Conservation (phyloP, 2,329 filamentous ascomycete species). For the Hypoxylon sp. region DNA sequence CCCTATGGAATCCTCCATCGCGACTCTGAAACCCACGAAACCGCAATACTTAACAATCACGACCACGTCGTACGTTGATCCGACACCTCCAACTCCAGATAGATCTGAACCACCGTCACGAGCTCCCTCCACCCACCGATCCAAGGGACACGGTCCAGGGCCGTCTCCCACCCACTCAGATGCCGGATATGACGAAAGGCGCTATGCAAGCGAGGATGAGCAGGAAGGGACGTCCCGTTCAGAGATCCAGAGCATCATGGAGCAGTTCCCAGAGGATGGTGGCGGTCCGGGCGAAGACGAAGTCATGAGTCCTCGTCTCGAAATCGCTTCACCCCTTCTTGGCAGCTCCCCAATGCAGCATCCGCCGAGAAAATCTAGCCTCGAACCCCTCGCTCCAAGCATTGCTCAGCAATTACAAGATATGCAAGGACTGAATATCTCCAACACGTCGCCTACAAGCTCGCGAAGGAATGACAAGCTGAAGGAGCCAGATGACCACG, state of each 20-base stretch:
- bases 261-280: constrained; percentile 83
- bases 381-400: constrained; percentile 72
- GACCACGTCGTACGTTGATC: constrained; percentile 60
- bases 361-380: constrained; percentile 84
- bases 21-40: constrained; percentile 58
- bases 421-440: constrained; percentile 53
- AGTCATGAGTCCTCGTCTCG: constrained; percentile 89
- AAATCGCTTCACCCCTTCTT: constrained; percentile 81
- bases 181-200: constrained; percentile 64
- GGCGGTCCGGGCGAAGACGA: constrained; percentile 78
- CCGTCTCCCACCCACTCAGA: constrained; percentile 64
- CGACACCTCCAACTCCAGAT: constrained; percentile 64
- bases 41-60: constrained; percentile 59
- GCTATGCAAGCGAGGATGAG: constrained; percentile 66
- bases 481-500: constrained; percentile 52
- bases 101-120: constrained; percentile 65
- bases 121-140: constrained; percentile 63
- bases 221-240: constrained; percentile 75
- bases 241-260: constrained; percentile 98
- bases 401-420: constrained; percentile 60
- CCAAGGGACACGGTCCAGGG: constrained; percentile 53
- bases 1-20: constrained; percentile 55
- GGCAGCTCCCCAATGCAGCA: constrained; percentile 70
- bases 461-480: constrained; percentile 49
- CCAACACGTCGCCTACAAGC: constrained; percentile 50